phyloP scores from a whole-genome alignment of 495 filamentous ascomycete species.

The Parathielavia appendiculata region DNA sequence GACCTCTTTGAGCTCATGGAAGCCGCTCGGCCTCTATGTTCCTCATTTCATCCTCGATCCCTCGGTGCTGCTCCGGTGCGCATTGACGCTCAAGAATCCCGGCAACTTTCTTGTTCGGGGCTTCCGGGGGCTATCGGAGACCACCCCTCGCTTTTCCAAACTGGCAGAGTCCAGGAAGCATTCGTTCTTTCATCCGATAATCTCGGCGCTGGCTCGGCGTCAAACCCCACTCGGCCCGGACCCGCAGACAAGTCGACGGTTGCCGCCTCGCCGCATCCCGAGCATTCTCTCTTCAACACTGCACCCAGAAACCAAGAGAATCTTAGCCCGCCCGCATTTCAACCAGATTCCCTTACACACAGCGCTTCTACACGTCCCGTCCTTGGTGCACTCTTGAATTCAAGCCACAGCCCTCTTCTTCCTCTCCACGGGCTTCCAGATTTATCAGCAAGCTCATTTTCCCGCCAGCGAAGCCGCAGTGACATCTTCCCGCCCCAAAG shows the following conservation, averaged over 20 bases:
- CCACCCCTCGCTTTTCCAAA: neutral
- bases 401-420: neutral
- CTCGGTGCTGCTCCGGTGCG: neutral
- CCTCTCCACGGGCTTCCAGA: neutral
- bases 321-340: neutral
- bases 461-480: neutral
- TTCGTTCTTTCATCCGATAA: neutral
- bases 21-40: neutral
- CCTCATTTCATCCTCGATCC: neutral
- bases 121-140: neutral
- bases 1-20: neutral
- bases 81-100: neutral
- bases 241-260: constrained; percentile 7
- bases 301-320: neutral
- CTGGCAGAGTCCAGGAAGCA: neutral
- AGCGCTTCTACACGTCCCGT: neutral
- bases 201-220: neutral
- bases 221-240: constrained; percentile 10
- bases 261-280: neutral
- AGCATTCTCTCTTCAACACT: constrained; percentile 2
- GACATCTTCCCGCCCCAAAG: constrained; percentile 13
- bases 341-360: neutral
- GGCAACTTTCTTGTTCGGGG: neutral
- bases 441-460: neutral
- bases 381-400: neutral